Evolutionary conservation across 2,329 filamentous ascomycete species (phyloP).

Genomic region (Fusarium poae): DNA sequence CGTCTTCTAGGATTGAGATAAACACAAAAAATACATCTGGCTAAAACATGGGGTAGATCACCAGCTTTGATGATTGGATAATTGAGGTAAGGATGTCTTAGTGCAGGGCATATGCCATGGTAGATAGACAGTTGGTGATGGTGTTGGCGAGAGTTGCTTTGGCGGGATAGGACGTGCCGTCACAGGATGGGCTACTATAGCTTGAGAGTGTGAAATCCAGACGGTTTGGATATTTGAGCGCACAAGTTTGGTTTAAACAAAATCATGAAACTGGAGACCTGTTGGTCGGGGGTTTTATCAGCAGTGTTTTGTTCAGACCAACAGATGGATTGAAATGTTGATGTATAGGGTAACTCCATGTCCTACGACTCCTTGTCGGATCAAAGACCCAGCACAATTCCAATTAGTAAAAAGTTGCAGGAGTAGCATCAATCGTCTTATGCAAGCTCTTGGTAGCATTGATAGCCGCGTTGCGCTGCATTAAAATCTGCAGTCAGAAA

Average conservation of each 20-base stretch:
- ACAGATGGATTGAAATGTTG: constrained; percentile 13
- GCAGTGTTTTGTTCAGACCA: constrained; percentile 10
- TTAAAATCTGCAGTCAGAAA: not conserved
- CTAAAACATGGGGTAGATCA: constrained; percentile 48
- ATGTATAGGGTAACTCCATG: constrained; percentile 39
- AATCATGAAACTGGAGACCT: not conserved
- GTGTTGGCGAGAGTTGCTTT: constrained; percentile 9
- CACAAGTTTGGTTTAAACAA: constrained; percentile 5
- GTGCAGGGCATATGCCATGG: constrained; percentile 2
- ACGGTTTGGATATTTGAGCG: not conserved
- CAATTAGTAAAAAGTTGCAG: constrained; percentile 19
- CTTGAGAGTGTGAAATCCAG: not conserved
- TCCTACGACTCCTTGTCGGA: constrained; percentile 15
- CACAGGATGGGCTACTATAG: constrained; percentile 6
- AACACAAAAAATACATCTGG: constrained; percentile 27
- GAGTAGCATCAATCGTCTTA: constrained; percentile 17
- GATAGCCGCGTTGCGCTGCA: constrained; percentile 19
- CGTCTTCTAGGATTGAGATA: constrained; percentile 34
- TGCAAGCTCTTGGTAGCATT: constrained; percentile 27
- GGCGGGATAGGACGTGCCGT: constrained; percentile 46
- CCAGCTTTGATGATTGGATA: constrained; percentile 35
- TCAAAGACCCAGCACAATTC: constrained; percentile 30
- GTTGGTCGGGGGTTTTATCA: not conserved
- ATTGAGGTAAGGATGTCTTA: constrained; percentile 29
- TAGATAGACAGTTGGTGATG: constrained; percentile 19